A percentile compares a stretch with the other conserved stretches of the same genome.
These are phyloP conservation scores for Raphanus sativus DNA, from an alignment of 345 rosid genomes.

Conservation along the genomic window DNA sequence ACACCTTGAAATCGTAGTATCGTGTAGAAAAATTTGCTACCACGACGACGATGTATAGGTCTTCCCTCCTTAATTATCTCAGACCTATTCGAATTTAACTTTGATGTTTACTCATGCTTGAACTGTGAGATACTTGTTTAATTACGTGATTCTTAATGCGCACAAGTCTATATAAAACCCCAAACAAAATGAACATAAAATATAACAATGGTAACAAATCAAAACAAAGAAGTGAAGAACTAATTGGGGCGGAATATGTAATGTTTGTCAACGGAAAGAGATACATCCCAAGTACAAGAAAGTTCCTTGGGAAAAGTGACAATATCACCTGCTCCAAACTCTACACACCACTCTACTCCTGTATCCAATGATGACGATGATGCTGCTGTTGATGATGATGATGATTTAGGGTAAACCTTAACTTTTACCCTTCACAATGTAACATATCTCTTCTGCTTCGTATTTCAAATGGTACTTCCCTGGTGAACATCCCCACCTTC, in stretches of 20 bases:
- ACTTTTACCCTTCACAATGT: constrained; percentile 76
- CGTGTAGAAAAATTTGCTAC: not conserved
- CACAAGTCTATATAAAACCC: not conserved
- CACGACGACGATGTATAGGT: no score
- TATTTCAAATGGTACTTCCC: constrained; percentile 80
- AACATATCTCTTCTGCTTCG: constrained; percentile 90
- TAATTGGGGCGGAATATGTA: constrained; percentile 67
- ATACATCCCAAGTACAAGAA: constrained; percentile 92
- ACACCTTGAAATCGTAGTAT: not conserved
- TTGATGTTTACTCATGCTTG: not conserved
- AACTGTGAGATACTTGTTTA: not conserved
- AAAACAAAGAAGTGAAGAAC: not conserved
- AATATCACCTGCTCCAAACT: constrained; percentile 94
- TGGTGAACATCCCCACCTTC: constrained; percentile 86
- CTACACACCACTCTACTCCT: constrained; percentile 50
- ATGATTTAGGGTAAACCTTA: constrained; percentile 62
- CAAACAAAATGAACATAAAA: not conserved
- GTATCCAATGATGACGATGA: constrained; percentile 12
- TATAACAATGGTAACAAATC: not conserved
- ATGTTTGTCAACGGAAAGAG: constrained; percentile 78
- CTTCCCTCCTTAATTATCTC: not conserved
- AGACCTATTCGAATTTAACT: not conserved
- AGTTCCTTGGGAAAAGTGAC: constrained; percentile 81
- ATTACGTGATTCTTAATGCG: not conserved
- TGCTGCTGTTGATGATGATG: constrained; percentile 25